These are phyloP conservation scores for Backusella mclennaniae DNA, from an alignment of 192 early-diverging fungal genomes.

Conservation along the genomic window DNA sequence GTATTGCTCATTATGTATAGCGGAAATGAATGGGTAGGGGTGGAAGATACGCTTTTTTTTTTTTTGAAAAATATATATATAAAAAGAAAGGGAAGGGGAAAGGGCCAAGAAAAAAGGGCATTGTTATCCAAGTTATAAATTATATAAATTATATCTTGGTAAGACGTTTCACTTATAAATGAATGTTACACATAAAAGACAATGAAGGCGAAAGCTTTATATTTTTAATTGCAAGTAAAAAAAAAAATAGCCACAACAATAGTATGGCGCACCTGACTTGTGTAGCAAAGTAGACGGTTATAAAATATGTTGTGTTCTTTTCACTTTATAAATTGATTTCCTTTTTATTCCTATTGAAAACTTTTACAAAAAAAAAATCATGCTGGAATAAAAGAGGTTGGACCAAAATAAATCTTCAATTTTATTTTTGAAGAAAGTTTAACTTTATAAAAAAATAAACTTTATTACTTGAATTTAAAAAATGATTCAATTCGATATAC, in stretches of 20 bases:
- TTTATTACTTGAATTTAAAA: too few relatives aligned
- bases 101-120: not conserved
- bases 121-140: not conserved
- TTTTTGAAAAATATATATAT: not conserved
- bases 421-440: too few relatives aligned
- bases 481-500: too few relatives aligned
- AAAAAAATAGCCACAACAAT: not conserved
- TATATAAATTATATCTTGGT: constrained; percentile 2
- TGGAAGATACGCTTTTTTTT: not conserved
- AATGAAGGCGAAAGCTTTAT: not conserved
- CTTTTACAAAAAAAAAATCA: too few relatives aligned
- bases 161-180: constrained; percentile 6
- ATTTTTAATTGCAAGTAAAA: not conserved
- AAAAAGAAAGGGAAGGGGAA: not conserved
- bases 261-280: not conserved
- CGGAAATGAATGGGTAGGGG: not conserved
- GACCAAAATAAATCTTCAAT: too few relatives aligned
- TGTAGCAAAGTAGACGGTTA: not conserved
- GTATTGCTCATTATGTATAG: not conserved
- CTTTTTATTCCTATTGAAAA: too few relatives aligned
- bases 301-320: too few relatives aligned
- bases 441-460: too few relatives aligned
- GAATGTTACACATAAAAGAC: not conserved
- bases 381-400: too few relatives aligned
- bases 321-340: too few relatives aligned